phyloP scores from a whole-genome alignment of 139 green algal genomes.

The Picochlorum costavermella region DNA sequence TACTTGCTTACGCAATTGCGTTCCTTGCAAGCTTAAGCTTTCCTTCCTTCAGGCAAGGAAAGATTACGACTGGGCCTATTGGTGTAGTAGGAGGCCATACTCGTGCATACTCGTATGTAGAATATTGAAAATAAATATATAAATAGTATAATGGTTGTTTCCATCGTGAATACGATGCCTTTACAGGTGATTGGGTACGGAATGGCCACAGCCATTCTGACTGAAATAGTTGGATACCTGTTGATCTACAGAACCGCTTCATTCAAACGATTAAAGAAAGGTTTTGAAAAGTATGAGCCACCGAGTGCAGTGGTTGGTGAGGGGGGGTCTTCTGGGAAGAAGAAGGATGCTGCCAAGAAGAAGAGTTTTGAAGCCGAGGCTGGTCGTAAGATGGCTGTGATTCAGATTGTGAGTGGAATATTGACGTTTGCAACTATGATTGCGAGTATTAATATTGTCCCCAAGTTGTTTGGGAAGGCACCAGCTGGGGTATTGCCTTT shows the following conservation, averaged over 20 bases:
- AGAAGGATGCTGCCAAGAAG: constrained; percentile 21
- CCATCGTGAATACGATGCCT: neutral
- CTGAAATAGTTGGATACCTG: constrained; percentile 19
- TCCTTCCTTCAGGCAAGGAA: too few relatives aligned
- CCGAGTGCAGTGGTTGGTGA: constrained; percentile 10
- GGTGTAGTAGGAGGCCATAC: too few relatives aligned
- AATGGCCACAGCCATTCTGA: neutral
- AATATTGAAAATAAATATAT: too few relatives aligned
- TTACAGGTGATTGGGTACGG: constrained; percentile 16
- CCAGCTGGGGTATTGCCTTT: constrained; percentile 20
- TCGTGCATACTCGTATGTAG: too few relatives aligned
- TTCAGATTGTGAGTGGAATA: constrained; percentile 17
- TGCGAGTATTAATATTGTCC: constrained; percentile 12
- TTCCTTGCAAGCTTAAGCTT: too few relatives aligned
- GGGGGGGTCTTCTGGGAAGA: constrained; percentile 1
- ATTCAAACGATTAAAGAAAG: constrained; percentile 16
- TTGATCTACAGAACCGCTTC: constrained; percentile 23
- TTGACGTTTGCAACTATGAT: constrained; percentile 23
- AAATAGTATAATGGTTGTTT: neutral
- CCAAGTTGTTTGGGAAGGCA: constrained; percentile 4
- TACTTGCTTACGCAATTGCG: too few relatives aligned
- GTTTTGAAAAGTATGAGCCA: constrained; percentile 17
- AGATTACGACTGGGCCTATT: too few relatives aligned
- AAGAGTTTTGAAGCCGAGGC: constrained; percentile 16
- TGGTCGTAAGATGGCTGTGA: constrained; percentile 1